phyloP scores from a whole-genome alignment of 352 stramenopile species.

The Globisporangium parvum region DNA sequence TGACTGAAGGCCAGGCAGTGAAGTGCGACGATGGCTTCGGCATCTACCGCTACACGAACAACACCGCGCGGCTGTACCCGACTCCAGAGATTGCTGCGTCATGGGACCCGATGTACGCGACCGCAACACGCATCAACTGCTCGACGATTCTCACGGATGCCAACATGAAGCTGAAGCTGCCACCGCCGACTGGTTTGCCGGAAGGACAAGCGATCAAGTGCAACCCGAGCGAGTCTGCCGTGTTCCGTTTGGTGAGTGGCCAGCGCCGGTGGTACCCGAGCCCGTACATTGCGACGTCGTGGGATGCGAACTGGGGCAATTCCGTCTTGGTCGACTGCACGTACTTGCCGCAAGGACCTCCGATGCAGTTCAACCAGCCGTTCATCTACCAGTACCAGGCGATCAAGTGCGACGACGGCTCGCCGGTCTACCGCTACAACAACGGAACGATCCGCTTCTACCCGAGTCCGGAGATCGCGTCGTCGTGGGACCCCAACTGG shows the following conservation, averaged over 20 bases:
- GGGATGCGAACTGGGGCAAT: slow-evolving; percentile 13
- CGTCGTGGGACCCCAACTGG: slow-evolving; percentile 22
- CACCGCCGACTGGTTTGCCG: slow-evolving; percentile 1
- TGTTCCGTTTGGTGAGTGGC: slow-evolving; percentile 14
- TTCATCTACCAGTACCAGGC: slow-evolving; percentile 1
- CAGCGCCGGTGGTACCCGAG: slow-evolving; percentile 18
- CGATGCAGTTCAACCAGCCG: slow-evolving; percentile 8
- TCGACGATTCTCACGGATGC: background rate
- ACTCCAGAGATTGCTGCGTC: slow-evolving; percentile 12
- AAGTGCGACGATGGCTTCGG: slow-evolving; percentile 10
- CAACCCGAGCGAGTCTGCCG: background rate
- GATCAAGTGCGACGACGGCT: slow-evolving; percentile 14
- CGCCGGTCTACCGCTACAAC: slow-evolving; percentile 13
- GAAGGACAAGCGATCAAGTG: slow-evolving; percentile 17
- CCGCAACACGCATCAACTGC: slow-evolving; percentile 15
- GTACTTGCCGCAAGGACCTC: slow-evolving; percentile 2
- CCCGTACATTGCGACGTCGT: slow-evolving; percentile 17
- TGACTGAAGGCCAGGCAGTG: slow-evolving; percentile 11
- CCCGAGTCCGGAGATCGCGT: slow-evolving; percentile 11
- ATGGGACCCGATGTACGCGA: slow-evolving; percentile 14
- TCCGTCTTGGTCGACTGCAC: slow-evolving; percentile 15
- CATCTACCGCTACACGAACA: slow-evolving; percentile 7
- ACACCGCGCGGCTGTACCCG: slow-evolving; percentile 12
- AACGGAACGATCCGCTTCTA: slow-evolving; percentile 16
- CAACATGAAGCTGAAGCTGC: slow-evolving; percentile 8